These are phyloP conservation scores for Mortierella sp. DNA, from an alignment of 371 early-diverging fungal genomes.

Conservation along the genomic window DNA sequence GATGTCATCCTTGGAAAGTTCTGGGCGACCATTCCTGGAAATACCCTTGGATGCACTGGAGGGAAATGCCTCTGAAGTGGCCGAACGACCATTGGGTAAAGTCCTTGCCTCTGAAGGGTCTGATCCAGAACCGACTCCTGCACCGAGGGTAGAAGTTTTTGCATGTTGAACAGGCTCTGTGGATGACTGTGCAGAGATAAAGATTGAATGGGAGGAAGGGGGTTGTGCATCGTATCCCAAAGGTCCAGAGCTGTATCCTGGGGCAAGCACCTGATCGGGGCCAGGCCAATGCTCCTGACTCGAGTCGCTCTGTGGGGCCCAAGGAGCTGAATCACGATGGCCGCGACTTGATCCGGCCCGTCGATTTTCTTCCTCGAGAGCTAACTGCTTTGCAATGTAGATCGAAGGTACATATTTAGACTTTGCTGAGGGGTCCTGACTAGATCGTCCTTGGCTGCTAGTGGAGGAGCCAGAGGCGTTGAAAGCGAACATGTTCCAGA, in stretches of 20 bases:
- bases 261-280: constrained; percentile 27
- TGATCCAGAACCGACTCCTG: constrained; percentile 7
- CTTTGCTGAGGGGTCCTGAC: constrained; percentile 15
- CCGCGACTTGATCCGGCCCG: background rate
- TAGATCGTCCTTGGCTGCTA: constrained; percentile 27
- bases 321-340: background rate
- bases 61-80: background rate
- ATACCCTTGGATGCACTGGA: constrained; percentile 11
- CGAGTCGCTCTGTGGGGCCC: background rate
- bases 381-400: constrained; percentile 30
- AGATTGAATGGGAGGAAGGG: background rate
- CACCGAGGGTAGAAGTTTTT: background rate
- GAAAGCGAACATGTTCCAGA: constrained; percentile 36
- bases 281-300: constrained; percentile 15
- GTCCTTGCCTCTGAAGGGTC: background rate
- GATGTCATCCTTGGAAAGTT: constrained; percentile 20
- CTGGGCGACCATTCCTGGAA: constrained; percentile 22
- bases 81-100: no score
- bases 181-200: background rate
- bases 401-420: constrained; percentile 41
- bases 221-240: constrained; percentile 29
- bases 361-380: constrained; percentile 33
- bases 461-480: constrained; percentile 26
- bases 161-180: constrained; percentile 4
- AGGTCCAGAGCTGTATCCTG: constrained; percentile 34